Conservation (phyloP, 108 stramenopile genomes). For the Stephanodiscus minutulus region DNA sequence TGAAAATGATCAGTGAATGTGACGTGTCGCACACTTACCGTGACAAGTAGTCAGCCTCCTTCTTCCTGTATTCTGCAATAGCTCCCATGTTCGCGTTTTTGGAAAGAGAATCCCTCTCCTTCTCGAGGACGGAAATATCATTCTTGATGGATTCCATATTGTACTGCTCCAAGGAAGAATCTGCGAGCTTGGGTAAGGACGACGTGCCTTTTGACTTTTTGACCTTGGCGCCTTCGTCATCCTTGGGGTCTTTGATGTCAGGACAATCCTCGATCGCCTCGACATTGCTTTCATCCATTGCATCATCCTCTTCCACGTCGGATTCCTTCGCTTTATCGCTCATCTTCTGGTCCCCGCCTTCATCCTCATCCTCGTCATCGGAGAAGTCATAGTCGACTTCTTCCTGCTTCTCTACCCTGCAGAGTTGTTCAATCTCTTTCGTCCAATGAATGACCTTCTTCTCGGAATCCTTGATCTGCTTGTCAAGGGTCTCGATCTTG, state of each 20-base stretch:
- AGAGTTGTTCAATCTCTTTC: conserved; percentile 67
- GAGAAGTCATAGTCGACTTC: conserved; percentile 59
- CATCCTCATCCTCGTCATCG: conserved; percentile 69
- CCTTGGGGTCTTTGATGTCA: conserved; percentile 14
- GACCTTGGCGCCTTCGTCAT: conserved; percentile 9
- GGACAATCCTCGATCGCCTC: conserved; percentile 25
- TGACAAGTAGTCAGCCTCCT: conserved; percentile 87
- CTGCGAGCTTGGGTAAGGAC: conserved; percentile 50
- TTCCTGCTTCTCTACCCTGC: conserved; percentile 56
- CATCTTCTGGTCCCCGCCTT: conserved; percentile 37
- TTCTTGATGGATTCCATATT: conserved; percentile 64
- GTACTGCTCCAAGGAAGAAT: conserved; percentile 66
- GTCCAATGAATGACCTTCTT: conserved; percentile 67
- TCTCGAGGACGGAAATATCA: conserved; percentile 75
- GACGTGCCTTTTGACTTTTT: conserved; percentile 25
- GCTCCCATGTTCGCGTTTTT: conserved; percentile 94
- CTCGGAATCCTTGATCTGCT: conserved; percentile 66
- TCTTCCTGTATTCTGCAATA: conserved; percentile 91
- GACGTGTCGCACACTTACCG: conserved; percentile 46
- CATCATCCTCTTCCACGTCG: conserved; percentile 32
- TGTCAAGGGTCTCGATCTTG: conserved; percentile 73
- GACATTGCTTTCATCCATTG: conserved; percentile 37
- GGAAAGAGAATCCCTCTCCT: conserved; percentile 77
- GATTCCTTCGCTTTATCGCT: conserved; percentile 43
- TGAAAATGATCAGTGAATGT: background rate